Evolutionary conservation across 2,329 filamentous ascomycete species (phyloP), one percentile per base, ranked within the genome.

Genomic region (Alternaria viburni): DNA sequence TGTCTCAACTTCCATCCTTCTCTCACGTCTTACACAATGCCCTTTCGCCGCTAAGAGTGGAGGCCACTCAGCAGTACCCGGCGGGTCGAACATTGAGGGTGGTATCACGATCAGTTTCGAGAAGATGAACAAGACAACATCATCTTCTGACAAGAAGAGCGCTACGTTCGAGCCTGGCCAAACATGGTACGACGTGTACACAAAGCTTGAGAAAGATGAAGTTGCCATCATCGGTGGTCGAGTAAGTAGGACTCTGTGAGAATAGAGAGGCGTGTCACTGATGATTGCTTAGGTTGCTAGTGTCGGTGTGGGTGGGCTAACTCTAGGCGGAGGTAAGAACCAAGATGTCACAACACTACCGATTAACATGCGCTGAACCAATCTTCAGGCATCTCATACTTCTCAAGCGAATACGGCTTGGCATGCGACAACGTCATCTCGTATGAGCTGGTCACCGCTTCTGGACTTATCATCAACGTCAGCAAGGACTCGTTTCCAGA

Each of bases 171-270:
- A 13, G 72, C 66, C 15, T 45, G 25, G 73, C 15, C 54, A 46
- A 5, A 74, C 67, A 11, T 81, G 79, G 77, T 54, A 51, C 11
- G 64, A 52, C 10, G 77, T 80, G 15, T 81, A 80, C 58, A 28
- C 59, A 6, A 25, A 49, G 6, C 58, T 70, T n/a, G 62, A 61
- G 6, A 47, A 62, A 12, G 15, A 46, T 2, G 19, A 52, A 13
- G 45, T 61, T 10, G 55, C 56, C 0, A 65, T 69, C 7, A 50
- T 63, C 3, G 70, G 70, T 17, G 68, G 65, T 7, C 61, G 70
- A 17, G 54, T 68, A 10, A 47, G 61, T n/a, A 44, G 44, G 4
- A 36, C 7, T 36, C 6, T 36, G 13, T 15, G 13, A 36, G 13
- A 3, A 36, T 8, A 36, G 30, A 36, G 30, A 36, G 13, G 30